These are phyloP conservation scores for Mycena rosella DNA, from an alignment of 768 basidiomycete genomes.

Conservation along the genomic window DNA sequence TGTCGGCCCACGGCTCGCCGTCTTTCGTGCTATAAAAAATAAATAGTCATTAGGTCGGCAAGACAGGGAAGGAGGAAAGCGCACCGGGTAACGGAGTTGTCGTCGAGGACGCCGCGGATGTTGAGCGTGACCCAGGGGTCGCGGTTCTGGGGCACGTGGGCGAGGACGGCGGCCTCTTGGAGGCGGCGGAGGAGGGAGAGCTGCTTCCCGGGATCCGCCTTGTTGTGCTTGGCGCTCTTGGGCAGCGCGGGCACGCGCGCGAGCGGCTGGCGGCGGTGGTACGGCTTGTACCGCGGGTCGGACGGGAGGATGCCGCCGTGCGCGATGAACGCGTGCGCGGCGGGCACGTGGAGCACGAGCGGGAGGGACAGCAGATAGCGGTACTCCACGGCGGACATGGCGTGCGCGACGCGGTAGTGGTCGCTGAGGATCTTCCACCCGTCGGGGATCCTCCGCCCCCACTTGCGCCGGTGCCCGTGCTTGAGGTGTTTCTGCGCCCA, in stretches of 20 bases:
- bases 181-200: conserved; percentile 57
- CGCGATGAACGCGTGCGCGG: conserved; percentile 80
- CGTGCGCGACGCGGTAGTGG: conserved; percentile 82
- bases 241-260: conserved; percentile 65
- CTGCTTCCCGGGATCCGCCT: conserved; percentile 31
- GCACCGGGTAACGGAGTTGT: conserved; percentile 60
- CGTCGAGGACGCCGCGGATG: conserved; percentile 67
- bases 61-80: conserved; percentile 23
- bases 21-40: conserved; percentile 44
- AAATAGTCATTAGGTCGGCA: neutral
- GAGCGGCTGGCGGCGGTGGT: conserved; percentile 75
- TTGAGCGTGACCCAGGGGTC: conserved; percentile 85
- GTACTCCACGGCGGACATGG: conserved; percentile 72
- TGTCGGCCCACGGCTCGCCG: conserved; percentile 80
- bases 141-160: conserved; percentile 78
- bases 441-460: conserved; percentile 68
- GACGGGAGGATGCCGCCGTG: conserved; percentile 87
- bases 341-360: conserved; percentile 78
- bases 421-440: conserved; percentile 82
- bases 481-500: conserved; percentile 54
- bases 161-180: conserved; percentile 79
- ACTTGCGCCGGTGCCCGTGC: conserved; percentile 49
- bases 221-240: conserved; percentile 19
- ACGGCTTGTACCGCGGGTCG: conserved; percentile 68
- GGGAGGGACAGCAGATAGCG: conserved; percentile 84